Percentiles rank a stretch among this genome's conserved stretches.
These are phyloP conservation scores for Juglanconis oblonga DNA, from an alignment of 2,329 filamentous ascomycete species.

Conservation along the genomic window DNA sequence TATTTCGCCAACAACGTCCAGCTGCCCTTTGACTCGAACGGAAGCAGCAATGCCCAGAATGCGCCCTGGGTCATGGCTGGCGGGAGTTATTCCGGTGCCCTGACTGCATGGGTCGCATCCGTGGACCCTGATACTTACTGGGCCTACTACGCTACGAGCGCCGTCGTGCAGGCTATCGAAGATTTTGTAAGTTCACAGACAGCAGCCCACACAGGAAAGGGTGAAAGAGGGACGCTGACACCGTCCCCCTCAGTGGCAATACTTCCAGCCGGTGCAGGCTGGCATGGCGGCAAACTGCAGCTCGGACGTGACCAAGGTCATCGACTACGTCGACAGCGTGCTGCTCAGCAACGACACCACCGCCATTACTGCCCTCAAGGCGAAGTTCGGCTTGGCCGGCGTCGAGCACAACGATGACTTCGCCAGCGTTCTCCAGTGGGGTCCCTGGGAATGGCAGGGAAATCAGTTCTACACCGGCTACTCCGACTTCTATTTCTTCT, in stretches of 20 bases:
- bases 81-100: conserved; percentile 54
- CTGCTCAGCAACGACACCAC: conserved; percentile 34
- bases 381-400: conserved; percentile 44
- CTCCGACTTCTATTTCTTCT: conserved; percentile 42
- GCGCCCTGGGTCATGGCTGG: conserved; percentile 55
- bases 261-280: conserved; percentile 51
- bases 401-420: conserved; percentile 45
- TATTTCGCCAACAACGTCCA: conserved; percentile 41
- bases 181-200: conserved; percentile 34
- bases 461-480: conserved; percentile 45
- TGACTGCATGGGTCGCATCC: conserved; percentile 50
- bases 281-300: conserved; percentile 57
- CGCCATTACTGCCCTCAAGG: conserved; percentile 44
- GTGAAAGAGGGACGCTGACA: not conserved
- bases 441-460: conserved; percentile 57
- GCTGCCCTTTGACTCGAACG: conserved; percentile 47
- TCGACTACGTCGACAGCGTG: conserved; percentile 49
- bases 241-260: conserved; percentile 39
- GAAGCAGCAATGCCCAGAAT: conserved; percentile 42
- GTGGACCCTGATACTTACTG: conserved; percentile 55
- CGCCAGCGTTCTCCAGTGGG: conserved; percentile 49
- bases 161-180: conserved; percentile 49
- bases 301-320: conserved; percentile 46
- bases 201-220: too few relatives aligned
- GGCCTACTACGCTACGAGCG: conserved; percentile 56